Conservation (phyloP, 495 filamentous ascomycete genomes). For the Wilcoxina mikolae region DNA sequence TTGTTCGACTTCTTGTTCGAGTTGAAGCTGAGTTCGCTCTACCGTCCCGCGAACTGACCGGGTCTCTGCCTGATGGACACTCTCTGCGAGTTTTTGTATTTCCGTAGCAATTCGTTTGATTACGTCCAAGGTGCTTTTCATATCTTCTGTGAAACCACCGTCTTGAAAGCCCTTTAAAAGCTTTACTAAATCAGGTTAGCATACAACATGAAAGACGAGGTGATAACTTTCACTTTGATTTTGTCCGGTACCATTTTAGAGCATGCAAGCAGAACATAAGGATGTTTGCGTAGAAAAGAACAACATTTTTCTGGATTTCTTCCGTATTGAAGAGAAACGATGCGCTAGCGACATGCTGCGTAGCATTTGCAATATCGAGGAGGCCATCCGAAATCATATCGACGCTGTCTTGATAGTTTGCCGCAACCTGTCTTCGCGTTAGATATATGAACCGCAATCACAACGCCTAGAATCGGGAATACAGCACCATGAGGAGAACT, state of each 20-base stretch:
- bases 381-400: not conserved
- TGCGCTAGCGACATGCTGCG: not conserved
- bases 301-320: slow-evolving; percentile 5
- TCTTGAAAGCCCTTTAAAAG: not conserved
- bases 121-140: not conserved
- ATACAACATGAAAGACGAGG: not conserved
- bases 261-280: slow-evolving; percentile 2
- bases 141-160: not conserved
- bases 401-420: not conserved
- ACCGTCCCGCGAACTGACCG: not conserved
- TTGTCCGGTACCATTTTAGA: slow-evolving; percentile 7
- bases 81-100: not conserved
- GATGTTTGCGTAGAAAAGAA: slow-evolving; percentile 6
- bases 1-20: not conserved
- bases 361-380: not conserved
- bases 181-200: not conserved
- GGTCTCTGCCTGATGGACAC: not conserved
- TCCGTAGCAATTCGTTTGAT: not conserved
- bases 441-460: too few relatives aligned
- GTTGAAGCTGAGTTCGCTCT: not conserved
- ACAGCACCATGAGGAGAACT: slow-evolving; percentile 5
- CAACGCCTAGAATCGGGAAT: not conserved
- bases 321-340: not conserved
- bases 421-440: not conserved
- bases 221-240: not conserved